A percentile compares a stretch with the other conserved stretches of the same genome.
These are phyloP conservation scores for Microbotryomycetes sp. DNA, from an alignment of 1,284 basidiomycete species.

Conservation along the genomic window DNA sequence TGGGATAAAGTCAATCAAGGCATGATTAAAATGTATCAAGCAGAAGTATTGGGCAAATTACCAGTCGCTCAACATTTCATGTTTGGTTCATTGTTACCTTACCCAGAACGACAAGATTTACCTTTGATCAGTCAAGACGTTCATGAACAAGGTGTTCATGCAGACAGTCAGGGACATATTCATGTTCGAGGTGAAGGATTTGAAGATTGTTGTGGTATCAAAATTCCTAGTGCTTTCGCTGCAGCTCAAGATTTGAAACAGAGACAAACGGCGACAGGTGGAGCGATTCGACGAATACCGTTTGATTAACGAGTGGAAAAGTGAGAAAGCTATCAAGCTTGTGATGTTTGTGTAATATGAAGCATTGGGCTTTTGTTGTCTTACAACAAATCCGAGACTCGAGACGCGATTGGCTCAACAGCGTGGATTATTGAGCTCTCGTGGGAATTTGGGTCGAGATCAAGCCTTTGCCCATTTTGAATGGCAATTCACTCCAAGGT, in stretches of 20 bases:
- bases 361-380: not conserved
- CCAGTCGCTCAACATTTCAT: conserved; percentile 96
- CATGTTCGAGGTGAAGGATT: conserved; percentile 60
- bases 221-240: conserved; percentile 46
- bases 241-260: conserved; percentile 40
- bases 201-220: conserved; percentile 65
- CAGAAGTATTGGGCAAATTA: conserved; percentile 89
- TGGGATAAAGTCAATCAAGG: conserved; percentile 98
- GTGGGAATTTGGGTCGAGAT: not conserved
- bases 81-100: conserved; percentile 78
- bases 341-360: not conserved
- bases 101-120: conserved; percentile 48
- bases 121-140: conserved; percentile 37
- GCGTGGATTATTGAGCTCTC: not conserved
- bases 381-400: not conserved
- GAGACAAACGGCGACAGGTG: not conserved
- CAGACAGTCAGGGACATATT: conserved; percentile 56
- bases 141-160: conserved; percentile 40
- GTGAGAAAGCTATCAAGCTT: not conserved
- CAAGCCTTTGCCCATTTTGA: conserved; percentile 15
- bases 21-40: conserved; percentile 97
- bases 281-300: conserved; percentile 22
- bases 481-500: conserved; percentile 1
- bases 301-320: conserved; percentile 26
- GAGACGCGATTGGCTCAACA: too few relatives aligned